Percentiles rank a stretch among this genome's conserved stretches.
These are phyloP conservation scores for Ogataea glucozyma DNA, from an alignment of 805 yeast species.

Conservation along the genomic window DNA sequence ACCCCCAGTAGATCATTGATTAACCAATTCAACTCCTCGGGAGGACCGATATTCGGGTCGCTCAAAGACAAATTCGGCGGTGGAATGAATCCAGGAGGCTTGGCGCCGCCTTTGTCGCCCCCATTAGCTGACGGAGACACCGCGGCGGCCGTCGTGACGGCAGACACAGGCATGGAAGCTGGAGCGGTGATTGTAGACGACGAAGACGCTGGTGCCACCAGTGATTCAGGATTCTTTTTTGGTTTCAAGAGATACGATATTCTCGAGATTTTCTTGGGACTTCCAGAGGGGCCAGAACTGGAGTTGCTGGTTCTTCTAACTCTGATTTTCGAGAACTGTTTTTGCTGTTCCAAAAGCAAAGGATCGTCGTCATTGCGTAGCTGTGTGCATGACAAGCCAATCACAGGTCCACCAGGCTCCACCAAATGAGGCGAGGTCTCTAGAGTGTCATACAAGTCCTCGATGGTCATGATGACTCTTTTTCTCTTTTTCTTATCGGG, in stretches of 20 bases:
- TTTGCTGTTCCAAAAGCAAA: slow-evolving; percentile 22
- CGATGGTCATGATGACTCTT: slow-evolving; percentile 53
- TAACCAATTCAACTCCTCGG: slow-evolving; percentile 71
- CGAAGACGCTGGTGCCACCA: slow-evolving; percentile 17
- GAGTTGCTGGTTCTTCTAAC: background rate
- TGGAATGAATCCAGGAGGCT: slow-evolving; percentile 12
- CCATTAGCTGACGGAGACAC: slow-evolving; percentile 2
- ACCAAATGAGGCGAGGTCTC: slow-evolving; percentile 64
- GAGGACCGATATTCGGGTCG: slow-evolving; percentile 39
- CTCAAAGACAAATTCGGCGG: slow-evolving; percentile 29
- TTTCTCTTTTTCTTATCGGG: slow-evolving; percentile 17
- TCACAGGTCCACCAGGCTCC: slow-evolving; percentile 65
- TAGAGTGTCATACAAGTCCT: slow-evolving; percentile 66
- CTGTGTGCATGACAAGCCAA: slow-evolving; percentile 48
- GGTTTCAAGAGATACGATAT: slow-evolving; percentile 32
- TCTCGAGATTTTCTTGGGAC: slow-evolving; percentile 27
- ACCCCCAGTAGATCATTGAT: slow-evolving; percentile 57
- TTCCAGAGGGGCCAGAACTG: slow-evolving; percentile 7
- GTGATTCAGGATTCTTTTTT: slow-evolving; percentile 8
- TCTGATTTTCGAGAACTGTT: slow-evolving; percentile 10
- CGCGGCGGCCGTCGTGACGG: slow-evolving; percentile 14
- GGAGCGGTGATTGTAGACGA: slow-evolving; percentile 23
- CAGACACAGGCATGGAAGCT: slow-evolving; percentile 16
- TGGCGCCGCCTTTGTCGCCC: too few relatives aligned
- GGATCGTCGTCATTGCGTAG: slow-evolving; percentile 58